Evolutionary conservation across 768 basidiomycete species (phyloP).

Genomic region (Leucogyrophana mollusca): DNA sequence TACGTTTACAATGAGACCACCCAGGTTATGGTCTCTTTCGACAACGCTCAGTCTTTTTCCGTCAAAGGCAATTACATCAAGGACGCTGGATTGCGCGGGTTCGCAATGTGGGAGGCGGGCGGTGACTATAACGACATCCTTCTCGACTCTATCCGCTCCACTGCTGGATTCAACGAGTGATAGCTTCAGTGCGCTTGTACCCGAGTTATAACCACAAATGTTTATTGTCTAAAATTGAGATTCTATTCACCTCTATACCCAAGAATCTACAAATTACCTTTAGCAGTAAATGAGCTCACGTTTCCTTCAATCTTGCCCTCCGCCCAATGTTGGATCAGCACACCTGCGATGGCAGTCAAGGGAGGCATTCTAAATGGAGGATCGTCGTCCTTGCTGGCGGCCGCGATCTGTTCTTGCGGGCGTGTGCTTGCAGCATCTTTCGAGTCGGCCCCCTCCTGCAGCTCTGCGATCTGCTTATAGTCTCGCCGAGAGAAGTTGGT

Average conservation of each 20-base stretch:
- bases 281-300: not conserved
- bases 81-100: constrained; percentile 49
- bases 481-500: constrained; percentile 48
- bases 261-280: constrained; percentile 13
- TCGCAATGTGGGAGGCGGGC: constrained; percentile 67
- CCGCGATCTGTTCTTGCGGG: constrained; percentile 13
- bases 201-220: too few species aligned
- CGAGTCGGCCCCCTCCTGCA: constrained; percentile 32
- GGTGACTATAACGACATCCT: constrained; percentile 58
- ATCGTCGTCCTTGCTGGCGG: constrained; percentile 29
- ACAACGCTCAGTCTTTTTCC: constrained; percentile 45
- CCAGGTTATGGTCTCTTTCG: constrained; percentile 58
- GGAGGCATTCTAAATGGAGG: constrained; percentile 76
- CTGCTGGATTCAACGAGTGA: not conserved
- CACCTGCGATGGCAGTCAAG: constrained; percentile 77
- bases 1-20: constrained; percentile 54
- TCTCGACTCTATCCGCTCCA: constrained; percentile 47
- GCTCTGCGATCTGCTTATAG: constrained; percentile 47
- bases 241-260: not conserved
- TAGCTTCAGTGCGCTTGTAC: too few species aligned
- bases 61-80: constrained; percentile 60
- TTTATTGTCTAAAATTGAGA: not conserved
- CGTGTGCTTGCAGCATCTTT: constrained; percentile 17
- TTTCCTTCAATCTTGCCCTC: constrained; percentile 44
- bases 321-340: constrained; percentile 81